A percentile compares a stretch with the other conserved stretches of the same genome.
Conservation (phyloP, 805 yeast genomes). For the Grigorovia transvaalensis region DNA sequence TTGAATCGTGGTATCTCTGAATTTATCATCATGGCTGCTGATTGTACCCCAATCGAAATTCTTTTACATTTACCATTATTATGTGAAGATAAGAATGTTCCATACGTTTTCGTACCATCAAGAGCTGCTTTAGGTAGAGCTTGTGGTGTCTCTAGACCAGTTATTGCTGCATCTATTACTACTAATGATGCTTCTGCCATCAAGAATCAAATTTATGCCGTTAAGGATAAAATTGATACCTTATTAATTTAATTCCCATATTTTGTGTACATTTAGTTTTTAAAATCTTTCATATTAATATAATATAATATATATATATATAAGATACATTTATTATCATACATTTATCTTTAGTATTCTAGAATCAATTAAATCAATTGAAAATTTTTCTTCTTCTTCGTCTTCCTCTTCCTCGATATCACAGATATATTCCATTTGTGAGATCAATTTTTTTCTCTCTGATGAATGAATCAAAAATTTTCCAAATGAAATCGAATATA, state of each 20-base stretch:
- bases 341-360: neutral
- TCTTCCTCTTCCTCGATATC: slow-evolving; percentile 1
- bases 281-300: neutral
- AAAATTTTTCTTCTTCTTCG: slow-evolving; percentile 3
- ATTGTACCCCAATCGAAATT: slow-evolving; percentile 98
- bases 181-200: slow-evolving; percentile 96
- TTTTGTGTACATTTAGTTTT: neutral
- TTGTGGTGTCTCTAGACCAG: slow-evolving; percentile 99
- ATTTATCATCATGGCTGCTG: slow-evolving; percentile 99
- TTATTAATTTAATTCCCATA: slow-evolving; percentile 56
- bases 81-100: slow-evolving; percentile 99
- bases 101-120: slow-evolving; percentile 97
- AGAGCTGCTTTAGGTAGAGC: slow-evolving; percentile 99
- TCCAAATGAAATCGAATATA: neutral
- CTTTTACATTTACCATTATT: slow-evolving; percentile 92
- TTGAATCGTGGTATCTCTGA: slow-evolving; percentile 99
- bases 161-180: slow-evolving; percentile 96
- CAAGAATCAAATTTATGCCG: slow-evolving; percentile 92
- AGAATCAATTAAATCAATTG: neutral
- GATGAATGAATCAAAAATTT: neutral
- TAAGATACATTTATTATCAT: neutral
- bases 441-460: neutral
- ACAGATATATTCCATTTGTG: slow-evolving; percentile 2
- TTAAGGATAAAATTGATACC: slow-evolving; percentile 98
- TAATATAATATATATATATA: neutral